Percentiles rank a stretch among this genome's conserved stretches.
These are phyloP conservation scores for Craspedostauros australis DNA, from an alignment of 108 stramenopile genomes.

Conservation along the genomic window DNA sequence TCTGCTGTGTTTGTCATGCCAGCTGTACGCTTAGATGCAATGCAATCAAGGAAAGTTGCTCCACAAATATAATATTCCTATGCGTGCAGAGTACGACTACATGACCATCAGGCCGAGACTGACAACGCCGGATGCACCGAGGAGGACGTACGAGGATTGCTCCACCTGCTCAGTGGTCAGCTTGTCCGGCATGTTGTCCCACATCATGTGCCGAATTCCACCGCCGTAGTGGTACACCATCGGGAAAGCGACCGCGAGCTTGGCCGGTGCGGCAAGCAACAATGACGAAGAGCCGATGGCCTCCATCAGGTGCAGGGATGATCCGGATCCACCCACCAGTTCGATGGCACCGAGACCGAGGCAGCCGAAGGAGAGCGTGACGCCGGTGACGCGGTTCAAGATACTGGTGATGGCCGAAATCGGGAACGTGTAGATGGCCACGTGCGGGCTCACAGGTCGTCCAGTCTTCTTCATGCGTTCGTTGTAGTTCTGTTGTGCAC, in stretches of 20 bases:
- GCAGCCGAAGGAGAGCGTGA: constrained; percentile 70
- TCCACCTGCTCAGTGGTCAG: constrained; percentile 65
- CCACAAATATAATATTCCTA: too few relatives aligned
- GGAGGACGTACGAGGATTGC: constrained; percentile 56
- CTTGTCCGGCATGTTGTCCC: constrained; percentile 67
- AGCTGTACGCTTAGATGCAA: too few relatives aligned
- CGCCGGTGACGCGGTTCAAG: constrained; percentile 91
- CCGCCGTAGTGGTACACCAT: constrained; percentile 89
- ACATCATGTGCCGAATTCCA: constrained; percentile 74
- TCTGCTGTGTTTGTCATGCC: too few relatives aligned
- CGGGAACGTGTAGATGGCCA: constrained; percentile 93
- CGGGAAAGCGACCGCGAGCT: constrained; percentile 87
- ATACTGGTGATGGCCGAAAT: constrained; percentile 81
- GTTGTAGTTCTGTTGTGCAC: constrained; percentile 57
- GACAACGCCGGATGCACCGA: constrained; percentile 49
- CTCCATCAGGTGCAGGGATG: constrained; percentile 66
- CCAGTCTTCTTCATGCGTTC: constrained; percentile 77
- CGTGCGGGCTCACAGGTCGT: constrained; percentile 91
- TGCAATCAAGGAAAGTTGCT: too few relatives aligned
- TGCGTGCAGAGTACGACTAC: too few relatives aligned
- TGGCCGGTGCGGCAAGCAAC: constrained; percentile 57
- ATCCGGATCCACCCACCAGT: constrained; percentile 68
- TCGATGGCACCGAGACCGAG: constrained; percentile 72
- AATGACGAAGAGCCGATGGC: constrained; percentile 57
- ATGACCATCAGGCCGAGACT: constrained; percentile 40